phyloP scores from a whole-genome alignment of 306 rosid genomes.

The Prunus salicina region DNA sequence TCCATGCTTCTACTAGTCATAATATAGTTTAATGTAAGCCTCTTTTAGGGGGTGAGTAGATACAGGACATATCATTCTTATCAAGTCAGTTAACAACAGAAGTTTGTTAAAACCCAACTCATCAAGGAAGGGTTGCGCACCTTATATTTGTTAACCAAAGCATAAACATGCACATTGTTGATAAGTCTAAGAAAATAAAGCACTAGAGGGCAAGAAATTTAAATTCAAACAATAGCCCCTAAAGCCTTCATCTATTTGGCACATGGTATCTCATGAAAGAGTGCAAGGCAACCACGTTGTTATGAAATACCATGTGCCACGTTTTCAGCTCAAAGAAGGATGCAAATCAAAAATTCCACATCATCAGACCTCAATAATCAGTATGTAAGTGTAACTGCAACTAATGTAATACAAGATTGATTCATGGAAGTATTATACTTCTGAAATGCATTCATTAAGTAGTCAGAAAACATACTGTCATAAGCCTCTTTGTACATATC shows the following conservation, averaged over 20 bases:
- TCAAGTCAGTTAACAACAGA: not conserved
- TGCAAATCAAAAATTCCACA: not conserved
- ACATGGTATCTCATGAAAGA: not conserved
- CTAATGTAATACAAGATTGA: not conserved
- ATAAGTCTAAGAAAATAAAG: not conserved
- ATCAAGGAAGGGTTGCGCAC: not conserved
- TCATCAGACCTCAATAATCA: not conserved
- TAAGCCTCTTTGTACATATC: conserved; percentile 97
- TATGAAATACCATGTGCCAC: conserved; percentile 1
- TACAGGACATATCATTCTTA: not conserved
- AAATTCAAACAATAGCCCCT: not conserved
- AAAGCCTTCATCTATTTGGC: not conserved
- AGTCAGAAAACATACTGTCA: conserved; percentile 63
- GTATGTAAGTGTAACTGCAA: not conserved
- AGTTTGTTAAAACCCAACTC: not conserved
- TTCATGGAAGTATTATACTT: not conserved
- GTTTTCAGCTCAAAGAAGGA: not conserved
- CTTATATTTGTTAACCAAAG: not conserved
- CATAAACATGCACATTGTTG: not conserved
- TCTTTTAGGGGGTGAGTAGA: not conserved
- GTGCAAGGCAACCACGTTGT: not conserved
- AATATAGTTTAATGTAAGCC: not conserved
- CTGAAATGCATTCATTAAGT: not conserved
- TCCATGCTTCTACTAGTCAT: not conserved
- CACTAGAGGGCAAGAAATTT: not conserved